Evolutionary conservation across 352 stramenopile species (phyloP).

Genomic region (Elongisporangium prolatum): DNA sequence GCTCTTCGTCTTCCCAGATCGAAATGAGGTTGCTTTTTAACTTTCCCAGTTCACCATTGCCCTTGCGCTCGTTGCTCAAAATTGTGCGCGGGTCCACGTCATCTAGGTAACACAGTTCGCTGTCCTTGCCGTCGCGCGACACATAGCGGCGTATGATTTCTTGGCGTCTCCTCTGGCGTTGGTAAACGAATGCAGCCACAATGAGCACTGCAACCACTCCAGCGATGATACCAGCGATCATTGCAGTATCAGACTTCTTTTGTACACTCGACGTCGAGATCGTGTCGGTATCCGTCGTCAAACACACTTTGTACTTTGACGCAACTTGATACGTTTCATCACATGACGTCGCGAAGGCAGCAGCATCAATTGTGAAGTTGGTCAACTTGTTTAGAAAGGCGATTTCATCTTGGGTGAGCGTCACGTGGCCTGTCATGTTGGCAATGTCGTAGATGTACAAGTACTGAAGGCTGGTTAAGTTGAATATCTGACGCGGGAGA

Average conservation of each 20-base stretch:
- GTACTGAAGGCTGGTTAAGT: constrained; percentile 9
- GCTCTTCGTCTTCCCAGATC: constrained; percentile 63
- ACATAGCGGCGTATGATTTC: background rate
- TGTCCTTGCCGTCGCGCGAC: background rate
- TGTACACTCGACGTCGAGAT: background rate
- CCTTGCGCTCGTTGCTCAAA: background rate
- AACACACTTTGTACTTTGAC: constrained; percentile 21
- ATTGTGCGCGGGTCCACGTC: constrained; percentile 1
- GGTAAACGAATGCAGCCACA: background rate
- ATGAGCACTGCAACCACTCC: background rate
- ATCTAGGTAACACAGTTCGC: constrained; percentile 1
- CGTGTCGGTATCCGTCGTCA: constrained; percentile 5
- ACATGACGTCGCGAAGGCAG: constrained; percentile 18
- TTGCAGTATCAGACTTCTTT: background rate
- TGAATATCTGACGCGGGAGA: constrained; percentile 15
- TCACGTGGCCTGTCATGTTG: constrained; percentile 12
- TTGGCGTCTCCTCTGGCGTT: background rate
- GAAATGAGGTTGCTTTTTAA: constrained; percentile 8
- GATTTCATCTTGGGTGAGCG: constrained; percentile 18
- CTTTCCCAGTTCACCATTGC: constrained; percentile 1
- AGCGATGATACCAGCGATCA: background rate
- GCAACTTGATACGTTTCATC: constrained; percentile 2
- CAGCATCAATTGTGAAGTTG: constrained; percentile 22
- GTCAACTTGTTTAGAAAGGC: constrained; percentile 20
- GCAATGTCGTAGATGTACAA: constrained; percentile 17